Evolutionary conservation across 2,329 filamentous ascomycete genomes (phyloP).

Genomic region (Didymellaceae sp.): DNA sequence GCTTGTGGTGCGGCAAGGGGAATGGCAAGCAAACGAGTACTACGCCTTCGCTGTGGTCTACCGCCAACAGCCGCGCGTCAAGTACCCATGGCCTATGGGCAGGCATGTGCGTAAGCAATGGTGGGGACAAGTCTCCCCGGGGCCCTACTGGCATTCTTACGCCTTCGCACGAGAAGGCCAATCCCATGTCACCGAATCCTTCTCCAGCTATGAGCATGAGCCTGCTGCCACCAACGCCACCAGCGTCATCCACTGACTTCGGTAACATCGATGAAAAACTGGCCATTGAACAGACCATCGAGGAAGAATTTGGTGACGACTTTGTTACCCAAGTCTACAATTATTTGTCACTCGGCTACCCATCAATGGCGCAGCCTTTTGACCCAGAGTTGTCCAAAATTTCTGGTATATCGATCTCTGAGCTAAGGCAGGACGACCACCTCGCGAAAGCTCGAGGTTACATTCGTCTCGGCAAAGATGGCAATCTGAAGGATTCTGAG

Average conservation of each 20-base stretch:
- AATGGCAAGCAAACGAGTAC: constrained; percentile 40
- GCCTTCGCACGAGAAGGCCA: constrained; percentile 48
- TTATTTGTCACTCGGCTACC: constrained; percentile 91
- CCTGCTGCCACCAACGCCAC: constrained; percentile 46
- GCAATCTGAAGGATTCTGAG: constrained; percentile 58
- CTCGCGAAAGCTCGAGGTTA: constrained; percentile 72
- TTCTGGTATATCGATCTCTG: constrained; percentile 69
- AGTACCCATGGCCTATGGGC: constrained; percentile 75
- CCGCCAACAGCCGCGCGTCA: constrained; percentile 54
- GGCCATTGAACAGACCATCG: constrained; percentile 55
- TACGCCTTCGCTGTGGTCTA: constrained; percentile 46
- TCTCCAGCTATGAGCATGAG: constrained; percentile 41
- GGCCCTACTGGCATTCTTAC: constrained; percentile 60
- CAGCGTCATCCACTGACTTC: constrained; percentile 47
- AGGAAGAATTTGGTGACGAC: constrained; percentile 75
- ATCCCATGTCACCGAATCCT: constrained; percentile 52
- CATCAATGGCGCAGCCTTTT: constrained; percentile 79
- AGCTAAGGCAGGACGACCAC: constrained; percentile 75
- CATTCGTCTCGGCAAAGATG: constrained; percentile 63
- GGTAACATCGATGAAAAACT: constrained; percentile 52
- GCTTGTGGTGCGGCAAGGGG: constrained; percentile 63
- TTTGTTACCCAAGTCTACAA: constrained; percentile 98
- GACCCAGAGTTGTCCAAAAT: constrained; percentile 88
- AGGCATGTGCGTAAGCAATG: constrained; percentile 66
- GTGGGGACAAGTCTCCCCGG: constrained; percentile 48